Conservation (phyloP, 768 basidiomycete genomes). For the Trametes cinnabarina region DNA sequence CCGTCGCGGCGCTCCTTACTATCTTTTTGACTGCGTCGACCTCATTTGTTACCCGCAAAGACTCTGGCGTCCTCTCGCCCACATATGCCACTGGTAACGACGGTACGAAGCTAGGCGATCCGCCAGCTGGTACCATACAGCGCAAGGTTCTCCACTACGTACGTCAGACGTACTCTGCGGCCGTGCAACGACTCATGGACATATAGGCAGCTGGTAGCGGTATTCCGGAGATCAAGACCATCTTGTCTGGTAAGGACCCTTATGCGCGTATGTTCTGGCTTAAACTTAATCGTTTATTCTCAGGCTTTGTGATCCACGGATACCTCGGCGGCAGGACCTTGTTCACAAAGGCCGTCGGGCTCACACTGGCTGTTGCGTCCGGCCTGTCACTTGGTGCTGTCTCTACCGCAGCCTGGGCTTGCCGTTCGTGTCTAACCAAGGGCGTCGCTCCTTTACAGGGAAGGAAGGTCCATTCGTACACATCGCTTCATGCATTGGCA, state of each 20-base stretch:
- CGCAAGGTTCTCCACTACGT: conserved; percentile 85
- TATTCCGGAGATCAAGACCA: conserved; percentile 96
- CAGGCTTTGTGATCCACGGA: conserved; percentile 95
- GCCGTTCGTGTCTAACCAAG: background rate
- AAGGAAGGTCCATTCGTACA: conserved; percentile 86
- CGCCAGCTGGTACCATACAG: conserved; percentile 33
- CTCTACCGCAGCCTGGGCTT: background rate
- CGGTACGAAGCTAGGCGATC: conserved; percentile 22
- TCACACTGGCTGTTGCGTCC: conserved; percentile 89
- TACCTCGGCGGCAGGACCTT: conserved; percentile 90
- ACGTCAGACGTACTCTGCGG: conserved; percentile 28
- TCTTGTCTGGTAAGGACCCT: conserved; percentile 64
- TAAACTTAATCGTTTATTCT: conserved; percentile 9
- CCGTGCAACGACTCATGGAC: background rate
- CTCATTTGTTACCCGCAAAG: conserved; percentile 85
- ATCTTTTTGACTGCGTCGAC: conserved; percentile 86
- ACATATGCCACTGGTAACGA: conserved; percentile 34
- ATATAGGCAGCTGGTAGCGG: conserved; percentile 90
- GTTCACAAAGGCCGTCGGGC: conserved; percentile 85
- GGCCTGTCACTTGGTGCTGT: conserved; percentile 76
- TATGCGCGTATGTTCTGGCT: background rate
- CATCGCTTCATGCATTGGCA: conserved; percentile 89
- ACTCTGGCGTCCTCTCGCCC: conserved; percentile 67
- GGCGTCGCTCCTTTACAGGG: conserved; percentile 32
- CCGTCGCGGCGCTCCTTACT: conserved; percentile 75